Percentiles rank a stretch among this genome's conserved stretches.
Evolutionary conservation across 2,329 filamentous ascomycete genomes (phyloP).

Genomic region (Neopestalotiopsis clavispora): DNA sequence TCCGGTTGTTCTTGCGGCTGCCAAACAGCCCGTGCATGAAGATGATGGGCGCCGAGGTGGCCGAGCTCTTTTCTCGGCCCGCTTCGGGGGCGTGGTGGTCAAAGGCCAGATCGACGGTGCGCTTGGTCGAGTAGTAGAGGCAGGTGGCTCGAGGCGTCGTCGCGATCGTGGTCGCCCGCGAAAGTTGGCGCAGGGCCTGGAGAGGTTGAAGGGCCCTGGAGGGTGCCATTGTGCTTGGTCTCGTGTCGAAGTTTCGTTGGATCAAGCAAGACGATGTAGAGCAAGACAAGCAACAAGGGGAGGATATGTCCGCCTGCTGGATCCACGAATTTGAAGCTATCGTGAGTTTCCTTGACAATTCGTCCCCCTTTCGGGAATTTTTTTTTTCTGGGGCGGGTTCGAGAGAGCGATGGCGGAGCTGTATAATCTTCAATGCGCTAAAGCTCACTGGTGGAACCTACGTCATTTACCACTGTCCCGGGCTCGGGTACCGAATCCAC

Average conservation of each 20-base stretch:
- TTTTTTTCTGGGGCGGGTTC: neutral
- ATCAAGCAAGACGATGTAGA: neutral
- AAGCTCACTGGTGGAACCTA: neutral
- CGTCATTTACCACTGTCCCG: slow-evolving; percentile 2
- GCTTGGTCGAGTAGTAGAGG: slow-evolving; percentile 7
- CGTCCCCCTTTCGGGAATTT: slow-evolving; percentile 5
- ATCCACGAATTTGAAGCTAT: slow-evolving; percentile 6
- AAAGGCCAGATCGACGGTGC: slow-evolving; percentile 56
- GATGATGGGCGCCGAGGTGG: slow-evolving; percentile 67
- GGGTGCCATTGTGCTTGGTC: neutral
- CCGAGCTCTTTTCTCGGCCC: slow-evolving; percentile 40
- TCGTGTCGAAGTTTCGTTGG: neutral
- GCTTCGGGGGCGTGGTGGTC: slow-evolving; percentile 67
- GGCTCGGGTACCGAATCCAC: slow-evolving; percentile 26
- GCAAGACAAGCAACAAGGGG: neutral
- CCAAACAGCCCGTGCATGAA: slow-evolving; percentile 94
- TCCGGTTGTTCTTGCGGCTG: slow-evolving; percentile 93
- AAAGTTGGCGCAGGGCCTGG: neutral
- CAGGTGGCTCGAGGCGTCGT: slow-evolving; percentile 1
- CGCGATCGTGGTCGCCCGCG: neutral
- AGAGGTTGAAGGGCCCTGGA: neutral
- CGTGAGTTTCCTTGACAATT: neutral
- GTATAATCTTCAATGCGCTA: neutral
- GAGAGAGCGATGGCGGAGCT: neutral
- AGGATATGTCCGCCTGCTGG: no score